Evolutionary conservation across 345 rosid species (phyloP), one percentile per base, ranked within the genome.

Genomic region (Arabidopsis arenosa): DNA sequence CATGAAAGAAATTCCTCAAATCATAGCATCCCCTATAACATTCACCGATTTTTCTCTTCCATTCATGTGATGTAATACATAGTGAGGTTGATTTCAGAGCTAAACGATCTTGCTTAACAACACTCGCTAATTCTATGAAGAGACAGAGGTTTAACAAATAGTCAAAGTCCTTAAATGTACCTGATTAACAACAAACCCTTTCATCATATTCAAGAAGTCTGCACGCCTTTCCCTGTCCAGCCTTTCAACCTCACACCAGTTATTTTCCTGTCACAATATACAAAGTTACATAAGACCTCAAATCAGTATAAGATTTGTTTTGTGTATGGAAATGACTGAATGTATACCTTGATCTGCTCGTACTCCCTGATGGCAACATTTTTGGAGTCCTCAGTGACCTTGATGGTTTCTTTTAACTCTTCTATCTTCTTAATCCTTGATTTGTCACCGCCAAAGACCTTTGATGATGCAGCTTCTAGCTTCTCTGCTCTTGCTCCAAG

Each of bases 381-480:
- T 85, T 95, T 95, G 11, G 98, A 96, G 66, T 89, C 94, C 82
- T 92, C 97, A 9, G 97, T 89, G 47, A 37, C 89, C 64, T 85
- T 86, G 78, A 89, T 89, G 43, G 87, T 87, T 81, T 89, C 98
- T 80, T 88, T 91, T 59, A 96, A 71, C 84, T 93, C 99, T 81
- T 96, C 97, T 44, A 88, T 82, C 74, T 89, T 93, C 63, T 85
- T 89, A 75, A 93, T 85, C 86, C 98, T 86, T 53, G 97, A 89
- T 85, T 84, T 96, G 85, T 96, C 99, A 28, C 98, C 98, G 23
- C 99, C 99, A 89, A 88, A 96, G 75, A 93, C 85, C 79, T 96
- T 96, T 41, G 97, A 88, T 43, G 98, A 89, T 61, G 94, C 96
- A 70, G 89, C 96, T 83, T 96, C 95, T 75, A 93, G 94, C 77